A percentile compares a stretch with the other conserved stretches of the same genome.
Conservation (phyloP, 192 early-diverging fungal species). For the Podila clonocystis region DNA sequence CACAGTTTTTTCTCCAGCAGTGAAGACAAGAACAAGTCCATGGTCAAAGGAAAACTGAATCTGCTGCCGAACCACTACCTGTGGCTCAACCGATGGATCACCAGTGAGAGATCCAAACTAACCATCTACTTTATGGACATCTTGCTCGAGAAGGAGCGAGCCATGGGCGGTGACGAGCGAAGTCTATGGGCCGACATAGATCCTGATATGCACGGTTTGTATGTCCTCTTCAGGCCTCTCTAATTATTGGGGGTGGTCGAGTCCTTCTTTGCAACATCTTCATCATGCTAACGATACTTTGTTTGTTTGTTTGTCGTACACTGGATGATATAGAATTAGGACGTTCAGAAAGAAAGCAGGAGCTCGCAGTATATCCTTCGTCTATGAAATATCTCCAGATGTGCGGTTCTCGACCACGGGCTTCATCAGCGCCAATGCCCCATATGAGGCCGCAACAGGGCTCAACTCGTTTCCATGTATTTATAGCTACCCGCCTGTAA, state of each 20-base stretch:
- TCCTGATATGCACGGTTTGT: constrained; percentile 57
- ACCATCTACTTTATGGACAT: constrained; percentile 61
- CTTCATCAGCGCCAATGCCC: constrained; percentile 49
- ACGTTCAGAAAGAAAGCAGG: constrained; percentile 56
- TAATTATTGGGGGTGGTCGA: no score
- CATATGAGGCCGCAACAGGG: constrained; percentile 61
- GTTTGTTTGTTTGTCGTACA: no score
- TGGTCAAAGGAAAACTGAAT: constrained; percentile 41
- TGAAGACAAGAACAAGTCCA: constrained; percentile 28
- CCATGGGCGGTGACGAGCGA: constrained; percentile 51
- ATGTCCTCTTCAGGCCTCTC: no score
- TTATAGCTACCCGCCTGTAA: constrained; percentile 61
- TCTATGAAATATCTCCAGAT: constrained; percentile 54
- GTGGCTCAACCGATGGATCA: constrained; percentile 55
- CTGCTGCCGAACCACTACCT: constrained; percentile 51
- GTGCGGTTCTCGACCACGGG: constrained; percentile 55
- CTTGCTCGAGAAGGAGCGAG: constrained; percentile 57
- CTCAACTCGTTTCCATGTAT: constrained; percentile 66
- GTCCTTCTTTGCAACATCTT: no score
- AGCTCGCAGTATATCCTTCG: constrained; percentile 54
- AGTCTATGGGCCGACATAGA: constrained; percentile 58
- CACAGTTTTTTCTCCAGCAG: constrained; percentile 19
- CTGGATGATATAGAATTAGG: constrained; percentile 39
- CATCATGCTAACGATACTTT: no score
- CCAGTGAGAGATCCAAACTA: constrained; percentile 60